phyloP scores from a whole-genome alignment of 805 yeast species.

The Saccharomycopsis babjevae region DNA sequence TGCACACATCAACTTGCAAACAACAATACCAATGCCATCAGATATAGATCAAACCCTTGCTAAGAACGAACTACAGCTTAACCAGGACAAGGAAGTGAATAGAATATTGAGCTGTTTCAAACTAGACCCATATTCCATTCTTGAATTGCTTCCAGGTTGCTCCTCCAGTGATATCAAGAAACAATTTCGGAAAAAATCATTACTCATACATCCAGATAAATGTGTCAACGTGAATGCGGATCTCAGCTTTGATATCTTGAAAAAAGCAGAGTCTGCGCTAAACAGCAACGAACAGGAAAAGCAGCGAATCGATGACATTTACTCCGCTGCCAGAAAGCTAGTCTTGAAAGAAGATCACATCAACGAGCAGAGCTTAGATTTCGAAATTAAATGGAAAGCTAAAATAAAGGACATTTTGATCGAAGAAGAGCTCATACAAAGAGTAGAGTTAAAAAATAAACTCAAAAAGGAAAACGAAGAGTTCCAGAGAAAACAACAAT shows the following conservation, averaged over 20 bases:
- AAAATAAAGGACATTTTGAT: constrained; percentile 34
- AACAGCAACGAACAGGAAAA: constrained; percentile 29
- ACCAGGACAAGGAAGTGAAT: constrained; percentile 42
- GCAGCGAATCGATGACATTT: constrained; percentile 33
- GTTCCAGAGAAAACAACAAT: constrained; percentile 25
- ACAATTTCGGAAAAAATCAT: constrained; percentile 45
- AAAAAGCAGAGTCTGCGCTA: constrained; percentile 40
- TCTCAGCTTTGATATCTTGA: constrained; percentile 49
- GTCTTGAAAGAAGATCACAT: constrained; percentile 28
- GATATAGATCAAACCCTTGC: constrained; percentile 14
- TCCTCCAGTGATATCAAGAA: constrained; percentile 33
- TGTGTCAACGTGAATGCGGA: constrained; percentile 46
- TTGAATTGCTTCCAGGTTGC: constrained; percentile 37
- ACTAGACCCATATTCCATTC: constrained; percentile 45
- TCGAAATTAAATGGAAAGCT: constrained; percentile 32
- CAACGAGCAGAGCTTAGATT: constrained; percentile 31
- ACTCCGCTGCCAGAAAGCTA: constrained; percentile 34
- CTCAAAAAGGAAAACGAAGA: constrained; percentile 32
- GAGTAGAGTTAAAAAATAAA: constrained; percentile 33
- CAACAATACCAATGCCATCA: constrained; percentile 2
- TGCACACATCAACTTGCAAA: neutral
- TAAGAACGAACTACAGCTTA: constrained; percentile 10
- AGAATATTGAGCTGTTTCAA: constrained; percentile 40
- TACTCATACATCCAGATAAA: constrained; percentile 64
- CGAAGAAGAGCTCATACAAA: constrained; percentile 35